A percentile compares a stretch with the other conserved stretches of the same genome.
Conservation (phyloP, 31 red algal species). For the Odonthalia washingtoniensis region DNA sequence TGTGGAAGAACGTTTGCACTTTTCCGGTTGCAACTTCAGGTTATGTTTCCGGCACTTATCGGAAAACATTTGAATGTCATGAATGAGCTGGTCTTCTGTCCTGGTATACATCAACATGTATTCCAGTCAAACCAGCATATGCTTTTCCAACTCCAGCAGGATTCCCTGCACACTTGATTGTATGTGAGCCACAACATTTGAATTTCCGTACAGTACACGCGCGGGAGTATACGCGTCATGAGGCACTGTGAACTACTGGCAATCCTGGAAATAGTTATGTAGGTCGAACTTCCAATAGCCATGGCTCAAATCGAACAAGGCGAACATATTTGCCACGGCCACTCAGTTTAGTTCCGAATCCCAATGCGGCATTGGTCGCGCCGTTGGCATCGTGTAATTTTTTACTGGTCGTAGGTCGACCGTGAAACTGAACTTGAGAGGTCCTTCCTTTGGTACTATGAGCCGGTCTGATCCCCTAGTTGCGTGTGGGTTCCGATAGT, state of each 20-base stretch:
- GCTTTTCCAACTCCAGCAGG: not conserved
- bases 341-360: conserved; percentile 18
- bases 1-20: conserved; percentile 1
- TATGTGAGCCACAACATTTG: conserved; percentile 19
- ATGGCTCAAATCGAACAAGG: conserved; percentile 49
- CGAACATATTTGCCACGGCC: not conserved
- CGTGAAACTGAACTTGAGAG: not conserved
- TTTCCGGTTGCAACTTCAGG: conserved; percentile 17
- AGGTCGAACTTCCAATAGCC: conserved; percentile 41
- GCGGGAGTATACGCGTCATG: conserved; percentile 30
- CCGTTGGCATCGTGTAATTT: not conserved
- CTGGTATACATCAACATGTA: conserved; percentile 33
- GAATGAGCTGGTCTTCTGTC: not conserved
- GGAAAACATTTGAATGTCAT: not conserved
- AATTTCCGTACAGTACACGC: conserved; percentile 28
- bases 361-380: conserved; percentile 20
- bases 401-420: too few relatives aligned
- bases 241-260: conserved; percentile 30
- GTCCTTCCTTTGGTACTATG: not conserved
- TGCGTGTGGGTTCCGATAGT: not conserved
- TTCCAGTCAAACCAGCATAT: conserved; percentile 46
- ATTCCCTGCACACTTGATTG: not conserved
- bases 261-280: conserved; percentile 14
- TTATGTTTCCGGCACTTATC: not conserved
- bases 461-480: not conserved